Evolutionary conservation across 2,329 filamentous ascomycete species (phyloP), one percentile per base, ranked within the genome.

Genomic region (Alternaria novae-zelandiae): DNA sequence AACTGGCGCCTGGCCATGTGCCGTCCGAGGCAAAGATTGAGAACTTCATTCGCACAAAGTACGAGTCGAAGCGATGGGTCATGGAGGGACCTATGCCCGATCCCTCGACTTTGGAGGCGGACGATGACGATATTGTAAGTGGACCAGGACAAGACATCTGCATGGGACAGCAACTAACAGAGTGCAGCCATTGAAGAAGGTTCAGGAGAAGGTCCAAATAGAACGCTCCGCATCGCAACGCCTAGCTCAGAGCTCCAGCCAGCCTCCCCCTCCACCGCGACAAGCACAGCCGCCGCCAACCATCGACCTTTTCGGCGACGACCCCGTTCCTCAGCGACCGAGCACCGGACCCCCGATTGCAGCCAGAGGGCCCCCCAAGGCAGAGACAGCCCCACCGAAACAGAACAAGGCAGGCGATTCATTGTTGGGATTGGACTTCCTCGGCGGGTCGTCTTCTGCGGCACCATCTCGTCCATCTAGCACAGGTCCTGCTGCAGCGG

Each of bases 31-130:
- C 92, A 70, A 99, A 99, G 86, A 98, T 99, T 73, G 96, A 99
- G 86, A 99, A 98, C 85, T 99, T 99, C 78, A 98, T 99, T 74
- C 90, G 96, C 70, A 99, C 96, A 60, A 99, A 99, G 82, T 99
- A 99, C 81, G 96, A 99, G 80, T 91, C 96, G 57, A 98, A 97
- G 87, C 88, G 96, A 83, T 99, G 96, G 96, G 91, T 94, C n/a
- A 98, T 98, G 94, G 96, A 99, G 65, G 96, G 96, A 2, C 90
- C 89, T 6, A 95, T 96, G 78, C 96, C 96, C 6, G 94, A 98
- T 78, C 96, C 96, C n/a, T 87, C 92, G 4, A 92, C 91, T 2
- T 82, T 99, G 55, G 93, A 96, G 78, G 89, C 84, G 13, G 92
- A 93, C 15, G 94, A 89, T 57, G 95, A 97, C 74, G 94, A 98